Conservation (phyloP, 2,329 filamentous ascomycete species). For the Zalaria sp. region DNA sequence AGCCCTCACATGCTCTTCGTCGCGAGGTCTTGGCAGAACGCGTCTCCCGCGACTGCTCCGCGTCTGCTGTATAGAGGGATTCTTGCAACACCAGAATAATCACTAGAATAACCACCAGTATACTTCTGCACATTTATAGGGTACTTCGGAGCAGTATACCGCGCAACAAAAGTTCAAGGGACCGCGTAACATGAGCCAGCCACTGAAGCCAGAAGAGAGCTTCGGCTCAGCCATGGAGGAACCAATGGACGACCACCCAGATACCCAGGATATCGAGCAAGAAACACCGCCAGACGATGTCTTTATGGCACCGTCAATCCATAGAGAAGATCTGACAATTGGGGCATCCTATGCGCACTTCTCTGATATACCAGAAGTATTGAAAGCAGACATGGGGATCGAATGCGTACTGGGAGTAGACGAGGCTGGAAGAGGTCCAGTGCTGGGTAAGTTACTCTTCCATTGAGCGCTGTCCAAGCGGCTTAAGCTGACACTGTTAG, state of each 20-base stretch:
- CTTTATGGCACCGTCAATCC: constrained; percentile 34
- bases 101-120: too few species aligned
- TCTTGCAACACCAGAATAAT: too few species aligned
- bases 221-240: constrained; percentile 13
- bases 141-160: too few species aligned
- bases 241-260: constrained; percentile 13
- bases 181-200: too few species aligned
- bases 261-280: constrained; percentile 16
- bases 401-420: constrained; percentile 78
- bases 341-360: constrained; percentile 35
- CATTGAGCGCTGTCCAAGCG: constrained; percentile 9
- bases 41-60: too few species aligned
- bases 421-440: constrained; percentile 84
- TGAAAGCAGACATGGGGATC: constrained; percentile 29
- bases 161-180: too few species aligned
- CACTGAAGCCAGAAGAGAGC: too few species aligned
- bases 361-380: constrained; percentile 26
- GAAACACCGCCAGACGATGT: constrained; percentile 20
- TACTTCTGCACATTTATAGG: too few species aligned
- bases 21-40: too few species aligned
- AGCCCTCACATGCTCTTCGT: too few species aligned
- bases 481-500: constrained; percentile 13
- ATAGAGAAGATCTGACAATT: constrained; percentile 21
- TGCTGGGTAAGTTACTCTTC: constrained; percentile 56
- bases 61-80: too few species aligned